phyloP scores from a whole-genome alignment of 768 basidiomycete species.

The Tricholoma furcatifolium region DNA sequence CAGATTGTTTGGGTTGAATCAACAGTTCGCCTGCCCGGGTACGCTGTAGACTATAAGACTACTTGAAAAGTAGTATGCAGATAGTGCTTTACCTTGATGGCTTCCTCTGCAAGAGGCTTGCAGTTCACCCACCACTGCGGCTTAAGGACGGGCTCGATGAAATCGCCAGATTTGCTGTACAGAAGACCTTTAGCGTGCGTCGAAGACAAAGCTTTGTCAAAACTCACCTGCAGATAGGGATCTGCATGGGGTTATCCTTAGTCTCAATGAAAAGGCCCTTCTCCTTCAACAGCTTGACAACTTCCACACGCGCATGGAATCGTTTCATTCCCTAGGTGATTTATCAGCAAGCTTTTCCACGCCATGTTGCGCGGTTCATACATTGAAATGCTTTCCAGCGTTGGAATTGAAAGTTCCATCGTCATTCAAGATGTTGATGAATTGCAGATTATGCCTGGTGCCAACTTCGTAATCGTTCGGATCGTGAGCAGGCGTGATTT shows the following conservation, averaged over 20 bases:
- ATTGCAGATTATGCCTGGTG: slow-evolving; percentile 79
- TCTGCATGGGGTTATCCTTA: slow-evolving; percentile 97
- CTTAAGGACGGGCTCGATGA: slow-evolving; percentile 93
- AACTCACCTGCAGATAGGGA: slow-evolving; percentile 84
- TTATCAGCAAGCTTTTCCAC: background rate
- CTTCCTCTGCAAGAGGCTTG: slow-evolving; percentile 86
- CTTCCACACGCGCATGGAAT: slow-evolving; percentile 86
- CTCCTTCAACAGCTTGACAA: slow-evolving; percentile 83
- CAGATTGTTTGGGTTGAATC: slow-evolving; percentile 82
- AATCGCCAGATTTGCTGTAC: slow-evolving; percentile 87
- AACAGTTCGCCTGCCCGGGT: slow-evolving; percentile 84
- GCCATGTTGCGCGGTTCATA: slow-evolving; percentile 19
- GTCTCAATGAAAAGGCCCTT: slow-evolving; percentile 84
- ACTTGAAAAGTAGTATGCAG: background rate
- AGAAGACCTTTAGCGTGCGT: slow-evolving; percentile 1
- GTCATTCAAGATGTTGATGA: slow-evolving; percentile 94
- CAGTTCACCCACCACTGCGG: slow-evolving; percentile 99
- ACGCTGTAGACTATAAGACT: slow-evolving; percentile 50
- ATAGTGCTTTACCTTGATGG: slow-evolving; percentile 60
- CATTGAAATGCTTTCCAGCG: slow-evolving; percentile 77
- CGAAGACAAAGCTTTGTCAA: background rate
- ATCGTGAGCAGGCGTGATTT: slow-evolving; percentile 98
- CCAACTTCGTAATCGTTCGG: slow-evolving; percentile 97
- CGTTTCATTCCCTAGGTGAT: slow-evolving; percentile 85
- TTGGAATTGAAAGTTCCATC: slow-evolving; percentile 95